Base-by-base conservation (phyloP, 352 stramenopile genomes). In the Thalassiosira mediterranea region DNA sequence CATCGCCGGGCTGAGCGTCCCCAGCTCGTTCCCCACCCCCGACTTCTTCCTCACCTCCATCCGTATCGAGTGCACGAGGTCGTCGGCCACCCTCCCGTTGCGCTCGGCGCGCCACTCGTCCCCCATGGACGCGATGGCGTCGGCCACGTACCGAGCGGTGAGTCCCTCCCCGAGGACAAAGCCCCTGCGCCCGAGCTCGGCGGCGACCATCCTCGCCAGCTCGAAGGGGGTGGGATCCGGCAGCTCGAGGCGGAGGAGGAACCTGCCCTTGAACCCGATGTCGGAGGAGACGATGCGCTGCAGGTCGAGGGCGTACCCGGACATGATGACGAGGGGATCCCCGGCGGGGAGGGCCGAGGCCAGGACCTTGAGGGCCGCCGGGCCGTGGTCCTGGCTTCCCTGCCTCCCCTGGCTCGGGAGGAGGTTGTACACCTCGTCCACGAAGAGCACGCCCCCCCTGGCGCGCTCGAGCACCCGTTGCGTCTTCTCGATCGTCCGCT, bases 361-460 rank as follows among this genome's bases (percentile, higher is more conserved):
- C 3, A 96, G 90, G 53, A 95, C 94, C 2, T 96, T 91, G 4
- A 98, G 68, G 4, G 92, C 95, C 29, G 94, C 95, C 83, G 95
- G 95, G 1, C 94, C 95, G 72, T 97, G 93, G 67, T 97, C 93
- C 13, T 94, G 58, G 83, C 91, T 80, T n/a, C 86, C 66, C n/a
- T 77, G 81, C 46, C 83, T 71, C 11, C 72, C 86, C 31, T 81
- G 76, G 0, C 74, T 89, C 19, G 95, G 95, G 0, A 95, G 90
- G 4, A 97, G 60, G 26, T 93, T 95, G 64, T 97, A 97, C 4
- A 94, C 91, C 70, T 98, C 95, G 69, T 97, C 92, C 37, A 97
- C 93, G 68, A 97, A 95, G 32, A 98, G 68, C 46, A 98, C 77
- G 21, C 94, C 95, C 1, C 94, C 94, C n/a, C 89, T 93, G 7